Evolutionary conservation across 2,329 filamentous ascomycete genomes (phyloP), one percentile per base, ranked within the genome.

Genomic region (Arthrobotrys entomopaga): DNA sequence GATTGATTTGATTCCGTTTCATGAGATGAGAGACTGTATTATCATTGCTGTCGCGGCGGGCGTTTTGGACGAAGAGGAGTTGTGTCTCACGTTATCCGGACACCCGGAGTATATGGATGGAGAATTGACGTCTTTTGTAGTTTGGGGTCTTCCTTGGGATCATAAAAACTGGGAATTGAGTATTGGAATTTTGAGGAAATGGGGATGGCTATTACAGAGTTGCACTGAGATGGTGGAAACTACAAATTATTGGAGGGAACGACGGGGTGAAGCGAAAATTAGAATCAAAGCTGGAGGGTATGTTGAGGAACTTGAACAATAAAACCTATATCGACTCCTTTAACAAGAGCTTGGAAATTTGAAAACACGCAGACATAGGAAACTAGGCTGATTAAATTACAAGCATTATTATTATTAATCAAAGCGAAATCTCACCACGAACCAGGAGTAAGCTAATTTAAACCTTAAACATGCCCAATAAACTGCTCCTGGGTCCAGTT

Each of bases 401-500:
- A 34, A 34, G 10, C 10, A 34, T 8, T 34, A 10, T 34, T 7
- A 34, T 34, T 7, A 34, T 34, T 34, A 34, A 34, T 34, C 7
- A 5, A 1, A 1, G 6, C 10, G 6, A 1, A 34, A 5, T 34
- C 10, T 10, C 6, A 3, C 29, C 6, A 34, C 1, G 10, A 34
- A 10, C 5, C 6, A 34, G 7, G 6, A 34, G 10, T 34, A 34
- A 34, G 29, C 29, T 7, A 34, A 34, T 10, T 8, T n/a, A 19
- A 46, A n/a, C 13, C 3, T 46, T 13, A 50, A 19, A 46, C 10
- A 42, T 69, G 77, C 1, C 43, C 48, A 16, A 76, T 52, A 46
- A 79, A 60, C 52, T 77, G 78, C 24, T 76, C 75, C 40, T 80
- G 77, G 7, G 82, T 83, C 81, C 82, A 83, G 20, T 80, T 77